Percentiles rank a stretch among this genome's conserved stretches.
Evolutionary conservation across 1,284 basidiomycete species (phyloP).

Genomic region (Pseudozyma sp.): DNA sequence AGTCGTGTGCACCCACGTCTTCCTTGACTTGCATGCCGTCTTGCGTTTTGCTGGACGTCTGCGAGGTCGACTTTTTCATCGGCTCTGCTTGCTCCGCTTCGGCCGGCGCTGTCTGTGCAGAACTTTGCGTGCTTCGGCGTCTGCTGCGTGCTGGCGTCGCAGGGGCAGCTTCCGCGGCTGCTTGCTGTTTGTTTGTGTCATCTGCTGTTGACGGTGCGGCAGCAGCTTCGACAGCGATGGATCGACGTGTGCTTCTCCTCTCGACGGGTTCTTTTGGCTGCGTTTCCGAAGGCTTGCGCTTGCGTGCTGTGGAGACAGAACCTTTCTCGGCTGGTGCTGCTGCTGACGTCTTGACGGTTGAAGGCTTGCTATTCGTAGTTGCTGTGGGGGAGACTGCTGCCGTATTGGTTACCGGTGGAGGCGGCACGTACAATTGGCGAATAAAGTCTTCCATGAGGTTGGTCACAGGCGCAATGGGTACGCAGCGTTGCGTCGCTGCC

Average conservation of each 20-base stretch:
- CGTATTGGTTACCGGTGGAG: slow-evolving; percentile 7
- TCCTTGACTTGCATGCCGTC: slow-evolving; percentile 71
- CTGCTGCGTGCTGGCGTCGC: slow-evolving; percentile 15
- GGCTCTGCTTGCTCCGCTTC: slow-evolving; percentile 5
- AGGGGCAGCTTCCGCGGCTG: neutral
- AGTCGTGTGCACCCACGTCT: slow-evolving; percentile 78
- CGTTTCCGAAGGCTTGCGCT: slow-evolving; percentile 29
- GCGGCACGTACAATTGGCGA: slow-evolving; percentile 36
- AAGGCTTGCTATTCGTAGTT: slow-evolving; percentile 2
- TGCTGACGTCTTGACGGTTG: neutral
- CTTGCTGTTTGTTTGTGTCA: neutral
- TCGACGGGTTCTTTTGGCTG: slow-evolving; percentile 15
- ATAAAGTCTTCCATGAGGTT: slow-evolving; percentile 55
- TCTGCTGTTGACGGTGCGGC: neutral
- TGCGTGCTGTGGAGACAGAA: slow-evolving; percentile 11
- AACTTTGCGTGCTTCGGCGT: slow-evolving; percentile 27
- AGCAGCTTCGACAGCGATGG: slow-evolving; percentile 10
- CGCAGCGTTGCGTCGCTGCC: neutral
- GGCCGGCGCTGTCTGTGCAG: slow-evolving; percentile 4
- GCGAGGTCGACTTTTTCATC: slow-evolving; percentile 21
- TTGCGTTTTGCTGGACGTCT: slow-evolving; percentile 64
- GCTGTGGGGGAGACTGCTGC: slow-evolving; percentile 7
- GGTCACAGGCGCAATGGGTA: slow-evolving; percentile 10
- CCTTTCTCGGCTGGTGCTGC: slow-evolving; percentile 13
- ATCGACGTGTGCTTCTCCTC: slow-evolving; percentile 35